A percentile compares a stretch with the other conserved stretches of the same genome.
phyloP scores from a whole-genome alignment of 805 yeast species.

The Komagataella pastoris region DNA sequence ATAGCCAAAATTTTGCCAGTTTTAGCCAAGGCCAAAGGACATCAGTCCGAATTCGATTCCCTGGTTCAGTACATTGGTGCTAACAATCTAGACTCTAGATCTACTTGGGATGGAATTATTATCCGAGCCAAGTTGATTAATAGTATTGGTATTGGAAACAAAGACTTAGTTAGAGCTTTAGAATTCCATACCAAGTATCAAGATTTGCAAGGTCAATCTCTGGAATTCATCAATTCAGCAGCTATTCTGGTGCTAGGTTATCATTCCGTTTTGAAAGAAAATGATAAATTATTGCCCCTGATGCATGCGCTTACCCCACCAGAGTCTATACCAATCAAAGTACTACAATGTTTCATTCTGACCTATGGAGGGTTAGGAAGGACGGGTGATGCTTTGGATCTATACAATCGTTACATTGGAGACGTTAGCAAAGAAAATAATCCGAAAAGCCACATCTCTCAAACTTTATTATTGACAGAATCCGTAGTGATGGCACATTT shows the following conservation, averaged over 20 bases:
- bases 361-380: constrained; percentile 16
- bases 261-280: constrained; percentile 8
- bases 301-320: constrained; percentile 17
- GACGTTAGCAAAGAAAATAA: constrained; percentile 7
- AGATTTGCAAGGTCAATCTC: constrained; percentile 10
- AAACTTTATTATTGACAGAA: constrained; percentile 7
- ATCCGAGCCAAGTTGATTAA: neutral
- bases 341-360: constrained; percentile 12
- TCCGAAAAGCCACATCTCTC: constrained; percentile 1
- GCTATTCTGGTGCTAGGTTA: constrained; percentile 12
- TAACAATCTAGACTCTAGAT: constrained; percentile 1
- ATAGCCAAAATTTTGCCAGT: neutral
- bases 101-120: neutral
- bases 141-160: constrained; percentile 1
- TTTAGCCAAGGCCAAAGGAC: neutral
- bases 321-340: constrained; percentile 11
- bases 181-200: constrained; percentile 12
- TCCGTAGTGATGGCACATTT: constrained; percentile 14
- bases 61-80: neutral
- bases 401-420: constrained; percentile 16
- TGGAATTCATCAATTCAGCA: constrained; percentile 9
- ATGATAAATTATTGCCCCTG: constrained; percentile 6
- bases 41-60: neutral
- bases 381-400: constrained; percentile 15
- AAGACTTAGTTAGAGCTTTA: constrained; percentile 10